Percentiles rank a stretch among this genome's conserved stretches.
Conservation (phyloP, 208 protist species). For the Balamuthia mandrillaris region DNA sequence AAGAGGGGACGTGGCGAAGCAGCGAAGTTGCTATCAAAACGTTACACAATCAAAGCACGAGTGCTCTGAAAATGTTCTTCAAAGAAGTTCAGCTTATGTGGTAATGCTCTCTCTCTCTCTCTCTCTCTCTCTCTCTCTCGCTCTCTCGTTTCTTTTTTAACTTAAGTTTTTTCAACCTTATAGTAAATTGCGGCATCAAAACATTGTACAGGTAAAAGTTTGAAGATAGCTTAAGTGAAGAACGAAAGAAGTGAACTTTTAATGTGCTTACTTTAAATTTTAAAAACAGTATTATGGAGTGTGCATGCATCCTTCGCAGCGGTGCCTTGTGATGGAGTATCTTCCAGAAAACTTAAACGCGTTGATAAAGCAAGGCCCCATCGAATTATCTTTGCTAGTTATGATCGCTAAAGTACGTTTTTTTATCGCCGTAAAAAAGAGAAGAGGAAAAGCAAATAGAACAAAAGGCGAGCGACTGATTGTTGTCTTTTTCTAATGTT, state of each 20-base stretch:
- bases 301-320: neutral
- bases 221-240: no score
- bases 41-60: neutral
- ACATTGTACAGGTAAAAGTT: no score
- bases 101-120: neutral
- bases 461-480: no score
- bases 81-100: constrained; percentile 21
- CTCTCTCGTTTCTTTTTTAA: neutral
- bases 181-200: neutral
- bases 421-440: no score
- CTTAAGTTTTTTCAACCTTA: neutral
- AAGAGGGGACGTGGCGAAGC: neutral
- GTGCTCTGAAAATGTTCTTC: constrained; percentile 5
- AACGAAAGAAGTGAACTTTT: no score
- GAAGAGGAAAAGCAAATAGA: no score
- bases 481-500: no score
- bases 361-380: neutral
- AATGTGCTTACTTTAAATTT: no score
- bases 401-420: constrained; percentile 22
- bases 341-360: neutral
- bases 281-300: constrained; percentile 4
- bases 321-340: neutral
- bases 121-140: neutral
- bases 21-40: neutral
- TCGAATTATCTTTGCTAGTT: neutral